Conservation (phyloP, 208 protist genomes). For the Histomonas meleagridis region DNA sequence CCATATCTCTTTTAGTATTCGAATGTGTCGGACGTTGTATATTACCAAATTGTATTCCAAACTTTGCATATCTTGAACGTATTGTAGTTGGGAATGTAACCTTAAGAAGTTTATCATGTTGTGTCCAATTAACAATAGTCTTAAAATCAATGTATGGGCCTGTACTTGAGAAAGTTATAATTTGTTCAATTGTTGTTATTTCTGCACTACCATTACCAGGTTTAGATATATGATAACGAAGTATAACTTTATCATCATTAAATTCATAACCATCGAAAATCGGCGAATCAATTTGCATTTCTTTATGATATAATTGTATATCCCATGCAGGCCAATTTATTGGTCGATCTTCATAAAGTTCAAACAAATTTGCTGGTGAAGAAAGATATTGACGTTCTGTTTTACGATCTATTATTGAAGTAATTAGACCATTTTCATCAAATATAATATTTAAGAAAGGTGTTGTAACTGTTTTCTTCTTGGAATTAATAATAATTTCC, state of each 20-base stretch:
- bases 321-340: slow-evolving; percentile 22
- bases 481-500: neutral
- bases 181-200: neutral
- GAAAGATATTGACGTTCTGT: neutral
- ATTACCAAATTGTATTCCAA: neutral
- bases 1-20: neutral
- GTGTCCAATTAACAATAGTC: neutral
- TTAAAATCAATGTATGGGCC: neutral
- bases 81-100: neutral
- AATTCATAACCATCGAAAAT: neutral
- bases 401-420: neutral
- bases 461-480: neutral
- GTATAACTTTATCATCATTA: neutral
- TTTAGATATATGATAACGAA: neutral
- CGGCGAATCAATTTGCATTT: neutral
- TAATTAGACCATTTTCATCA: neutral
- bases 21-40: neutral
- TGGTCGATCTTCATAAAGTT: slow-evolving; percentile 8
- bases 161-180: neutral
- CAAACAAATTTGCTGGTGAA: neutral
- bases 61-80: neutral
- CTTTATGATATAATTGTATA: slow-evolving; percentile 33
- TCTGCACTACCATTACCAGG: neutral
- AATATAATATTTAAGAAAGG: neutral
- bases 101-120: slow-evolving; percentile 19